phyloP scores from a whole-genome alignment of 2,329 filamentous ascomycete genomes.

The Mollisia scopiformis region DNA sequence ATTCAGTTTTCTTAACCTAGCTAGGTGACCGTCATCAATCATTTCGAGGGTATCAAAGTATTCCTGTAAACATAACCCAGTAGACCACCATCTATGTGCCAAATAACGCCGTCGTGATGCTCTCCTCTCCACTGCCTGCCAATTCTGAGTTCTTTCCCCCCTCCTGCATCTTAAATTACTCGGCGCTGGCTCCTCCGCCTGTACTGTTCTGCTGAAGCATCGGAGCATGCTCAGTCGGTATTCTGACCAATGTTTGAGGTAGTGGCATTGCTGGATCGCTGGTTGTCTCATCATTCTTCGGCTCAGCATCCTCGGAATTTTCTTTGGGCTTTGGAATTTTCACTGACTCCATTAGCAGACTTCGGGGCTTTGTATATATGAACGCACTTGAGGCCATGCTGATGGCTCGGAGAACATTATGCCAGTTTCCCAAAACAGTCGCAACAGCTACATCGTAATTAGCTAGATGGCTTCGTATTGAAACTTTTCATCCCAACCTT shows the following conservation, averaged over 20 bases:
- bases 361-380: background rate
- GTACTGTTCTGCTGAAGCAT: slow-evolving; percentile 50
- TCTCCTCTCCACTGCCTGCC: background rate
- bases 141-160: slow-evolving; percentile 11
- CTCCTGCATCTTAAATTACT: slow-evolving; percentile 5
- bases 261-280: slow-evolving; percentile 49
- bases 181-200: slow-evolving; percentile 19
- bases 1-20: background rate
- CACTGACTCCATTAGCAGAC: slow-evolving; percentile 47
- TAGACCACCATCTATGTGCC: background rate
- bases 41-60: slow-evolving; percentile 9
- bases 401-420: slow-evolving; percentile 82
- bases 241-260: slow-evolving; percentile 82
- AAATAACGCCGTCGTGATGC: slow-evolving; percentile 23
- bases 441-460: slow-evolving; percentile 65
- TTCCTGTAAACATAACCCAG: background rate
- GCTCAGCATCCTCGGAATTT: slow-evolving; percentile 42
- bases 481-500: slow-evolving; percentile 54
- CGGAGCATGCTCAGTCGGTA: slow-evolving; percentile 78
- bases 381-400: slow-evolving; percentile 81
- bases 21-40: background rate
- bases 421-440: slow-evolving; percentile 84
- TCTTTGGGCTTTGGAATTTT: slow-evolving; percentile 68
- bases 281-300: slow-evolving; percentile 45
- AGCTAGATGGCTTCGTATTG: slow-evolving; percentile 1